Conservation (phyloP, 441 rosid genomes). For the Adansonia madagascariensis region DNA sequence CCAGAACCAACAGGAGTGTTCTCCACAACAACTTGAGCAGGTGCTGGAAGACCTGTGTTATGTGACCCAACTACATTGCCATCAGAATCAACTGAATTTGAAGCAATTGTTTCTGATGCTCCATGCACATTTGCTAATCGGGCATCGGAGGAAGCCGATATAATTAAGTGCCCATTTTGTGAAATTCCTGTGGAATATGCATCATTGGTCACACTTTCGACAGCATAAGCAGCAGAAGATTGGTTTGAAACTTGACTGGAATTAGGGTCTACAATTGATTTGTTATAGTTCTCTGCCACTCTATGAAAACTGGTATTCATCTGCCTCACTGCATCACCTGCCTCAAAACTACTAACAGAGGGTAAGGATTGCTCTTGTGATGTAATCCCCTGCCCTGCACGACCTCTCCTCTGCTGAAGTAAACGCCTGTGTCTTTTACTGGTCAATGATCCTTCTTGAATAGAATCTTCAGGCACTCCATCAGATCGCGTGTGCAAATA, state of each 20-base stretch:
- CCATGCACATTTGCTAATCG: constrained; percentile 48
- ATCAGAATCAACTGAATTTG: constrained; percentile 56
- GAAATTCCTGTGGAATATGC: constrained; percentile 47
- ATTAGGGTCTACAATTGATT: constrained; percentile 49
- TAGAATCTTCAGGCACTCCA: constrained; percentile 59
- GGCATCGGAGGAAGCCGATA: constrained; percentile 44
- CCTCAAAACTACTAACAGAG: constrained; percentile 60
- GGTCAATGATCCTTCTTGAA: constrained; percentile 74
- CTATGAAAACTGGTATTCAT: constrained; percentile 44
- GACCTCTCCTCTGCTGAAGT: constrained; percentile 93
- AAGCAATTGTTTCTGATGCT: constrained; percentile 51
- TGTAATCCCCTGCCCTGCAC: constrained; percentile 54
- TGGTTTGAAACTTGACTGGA: constrained; percentile 49
- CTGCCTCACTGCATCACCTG: constrained; percentile 57
- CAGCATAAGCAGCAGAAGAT: constrained; percentile 44
- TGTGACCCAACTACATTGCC: constrained; percentile 47
- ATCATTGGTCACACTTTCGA: constrained; percentile 55
- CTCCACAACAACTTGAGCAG: constrained; percentile 99
- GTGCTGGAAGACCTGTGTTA: constrained; percentile 78
- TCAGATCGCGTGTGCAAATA: constrained; percentile 93
- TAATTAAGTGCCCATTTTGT: constrained; percentile 56
- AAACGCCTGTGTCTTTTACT: constrained; percentile 84
- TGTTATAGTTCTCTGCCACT: constrained; percentile 57
- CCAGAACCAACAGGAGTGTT: constrained; percentile 97
- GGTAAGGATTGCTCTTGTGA: constrained; percentile 69